Base-by-base conservation (phyloP, 75 land plant species). In the Pinus tabuliformis region DNA sequence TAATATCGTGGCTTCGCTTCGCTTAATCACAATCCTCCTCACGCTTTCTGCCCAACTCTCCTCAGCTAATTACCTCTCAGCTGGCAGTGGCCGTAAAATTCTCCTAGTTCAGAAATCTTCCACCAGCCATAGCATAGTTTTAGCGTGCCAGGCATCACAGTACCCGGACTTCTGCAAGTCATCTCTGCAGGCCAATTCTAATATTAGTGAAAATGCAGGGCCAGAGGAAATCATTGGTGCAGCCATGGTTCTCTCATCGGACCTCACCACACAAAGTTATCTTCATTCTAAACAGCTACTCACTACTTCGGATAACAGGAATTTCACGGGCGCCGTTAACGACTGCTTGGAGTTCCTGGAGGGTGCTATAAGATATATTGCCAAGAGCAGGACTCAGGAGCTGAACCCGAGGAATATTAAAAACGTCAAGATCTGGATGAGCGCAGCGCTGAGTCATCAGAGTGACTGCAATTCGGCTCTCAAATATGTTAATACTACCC, bases 401-500 rank as follows among this genome's bases (percentile, higher is more conserved):
- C 20, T 21, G 56, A 59, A 74, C 30, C 68, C 57, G 30, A 42
- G 24, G 33, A 87, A 52, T 75, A 56, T 78, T 68, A 81, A 81
- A 75, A 86, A 86, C 33, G 30, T 79, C 22, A 73, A 86, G 9
- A 83, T 90, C 14, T 91, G 90, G 88, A n/a, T 84, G 73, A 84
- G 88, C 77, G 89, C 92, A 39, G 89, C 92, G 0, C 57, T 88
- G 57, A 75, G 72, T 39, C 83, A 84, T 79, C 86, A 83, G 72
- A 84, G 77, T 78, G 86, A 80, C 39, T 91, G 92, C 83, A 74
- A 81, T 71, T 81, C 83, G 33, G 92, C 78, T 28, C 83, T 86
- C 78, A 80, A 82, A 74, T 82, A 87, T 81, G 91, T 77, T 24
- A n/a, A 74, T 65, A 70, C 42, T 5, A 26, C 71, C 5, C 33